Percentiles rank a stretch among this genome's conserved stretches.
phyloP scores from a whole-genome alignment of 2,329 filamentous ascomycete species.

The Aspergillus chevalieri region DNA sequence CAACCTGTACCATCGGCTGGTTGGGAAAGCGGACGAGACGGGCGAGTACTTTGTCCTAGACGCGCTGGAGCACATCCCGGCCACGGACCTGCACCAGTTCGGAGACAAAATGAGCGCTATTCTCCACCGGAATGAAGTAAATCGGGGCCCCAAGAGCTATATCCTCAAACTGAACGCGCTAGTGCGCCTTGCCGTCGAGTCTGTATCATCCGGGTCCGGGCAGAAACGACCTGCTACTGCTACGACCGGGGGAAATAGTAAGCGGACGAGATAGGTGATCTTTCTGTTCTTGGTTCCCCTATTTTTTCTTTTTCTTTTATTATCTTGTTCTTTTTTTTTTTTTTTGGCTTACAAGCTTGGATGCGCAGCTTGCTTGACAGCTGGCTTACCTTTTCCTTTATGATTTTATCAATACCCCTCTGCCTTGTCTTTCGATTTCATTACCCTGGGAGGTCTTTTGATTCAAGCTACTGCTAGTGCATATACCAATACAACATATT shows the following conservation, averaged over 20 bases:
- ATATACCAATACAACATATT: not conserved
- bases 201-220: constrained; percentile 14
- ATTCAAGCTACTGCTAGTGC: no score
- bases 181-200: constrained; percentile 24
- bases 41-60: constrained; percentile 34
- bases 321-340: not conserved
- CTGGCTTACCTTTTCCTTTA: not conserved
- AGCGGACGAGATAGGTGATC: constrained; percentile 25
- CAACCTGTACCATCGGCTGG: constrained; percentile 38
- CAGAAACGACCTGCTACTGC: constrained; percentile 30
- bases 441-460: not conserved
- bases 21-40: constrained; percentile 28
- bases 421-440: not conserved
- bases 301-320: not conserved
- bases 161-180: constrained; percentile 27
- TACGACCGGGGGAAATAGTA: constrained; percentile 18
- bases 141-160: constrained; percentile 32
- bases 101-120: constrained; percentile 23
- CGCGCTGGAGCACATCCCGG: constrained; percentile 30
- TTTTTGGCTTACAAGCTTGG: not conserved
- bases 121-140: constrained; percentile 40
- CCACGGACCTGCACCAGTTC: constrained; percentile 25
- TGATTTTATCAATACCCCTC: constrained; percentile 1
- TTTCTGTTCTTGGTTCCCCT: not conserved
- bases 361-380: not conserved